Base-by-base conservation (phyloP, 179 eudicot genomes). In the Drosera spatulata region DNA sequence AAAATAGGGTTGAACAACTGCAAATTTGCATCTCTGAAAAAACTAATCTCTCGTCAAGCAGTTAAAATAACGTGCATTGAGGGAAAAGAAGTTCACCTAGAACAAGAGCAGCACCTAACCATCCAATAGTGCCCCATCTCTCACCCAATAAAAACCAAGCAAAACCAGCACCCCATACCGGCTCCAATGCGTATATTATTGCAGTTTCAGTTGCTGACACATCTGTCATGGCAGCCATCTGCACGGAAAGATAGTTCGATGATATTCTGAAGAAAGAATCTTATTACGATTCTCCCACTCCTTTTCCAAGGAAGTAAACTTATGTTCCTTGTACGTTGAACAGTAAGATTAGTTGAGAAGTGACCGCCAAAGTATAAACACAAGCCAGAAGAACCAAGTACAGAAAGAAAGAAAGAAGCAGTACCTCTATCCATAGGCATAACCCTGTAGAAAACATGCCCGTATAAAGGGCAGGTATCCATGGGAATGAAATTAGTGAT, bases 111-210 rank as follows among this genome's bases (percentile, higher is more conserved):
- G 91, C 87, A 3, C 91, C 91, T 62, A 85, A 72, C 93, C 88
- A 85, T 66, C 93, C 93, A 71, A 70, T 39, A 53, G 66, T 6
- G 6, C 85, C 91, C 91, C 91, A 85, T 60, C 91, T 80, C 75
- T 85, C 93, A 61, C 84, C 93, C 54, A 85, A 84, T 51, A 82
- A 77, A 59, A 78, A 78, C 93, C 93, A 85, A 61, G 93, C 93
- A 79, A 85, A 85, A 64, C 84, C 84, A 73, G 88, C 93, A 68
- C 87, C 91, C 91, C 87, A 85, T 46, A 85, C 68, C 59, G 91
- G 87, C 65, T 85, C 85, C 67, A 85, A 60, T 9, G 80, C 85
- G 68, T 82, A 85, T 6, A 85, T 75, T 40, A 85, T 82, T 52
- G 91, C 80, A 48, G 88, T 68, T 76, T 82, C 86, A 33, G 84